Base-by-base conservation (phyloP, 768 basidiomycete genomes). In the Mycena latifolia region DNA sequence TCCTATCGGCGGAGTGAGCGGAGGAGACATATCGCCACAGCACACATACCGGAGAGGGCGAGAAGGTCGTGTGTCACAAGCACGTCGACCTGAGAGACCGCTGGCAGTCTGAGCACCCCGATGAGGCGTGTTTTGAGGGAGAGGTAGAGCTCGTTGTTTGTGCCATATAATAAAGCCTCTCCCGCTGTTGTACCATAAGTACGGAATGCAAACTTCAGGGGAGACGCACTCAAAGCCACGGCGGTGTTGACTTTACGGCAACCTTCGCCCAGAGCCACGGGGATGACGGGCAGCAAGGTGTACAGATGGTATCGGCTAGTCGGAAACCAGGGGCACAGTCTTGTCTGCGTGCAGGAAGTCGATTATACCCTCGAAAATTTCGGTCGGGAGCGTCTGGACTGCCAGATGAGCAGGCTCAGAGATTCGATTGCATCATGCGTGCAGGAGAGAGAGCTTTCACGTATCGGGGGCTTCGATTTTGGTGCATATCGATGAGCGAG, bases 341-440 rank as follows among this genome's bases (percentile, higher is more conserved):
- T 63, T 66, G 48, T 70, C 68, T 27, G 56, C 39, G 47, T 62
- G 60, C 8, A 74, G 51, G 55, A 69, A 72, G 63, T 72, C 71
- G 41, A 74, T 53, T 29, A 70, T 67, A n/a, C 59, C 52, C 43
- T 74, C 71, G 22, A 67, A 50, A 22, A 73, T 53, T 46, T 74
- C 74, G 33, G 50, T 60, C 2, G 72, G 74, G 14, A 74, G 63
- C 33, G 18, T 2, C 39, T 31, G 29, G 1, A n/a, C n/a, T n/a
- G n/a, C n/a, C n/a, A n/a, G n/a, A n/a, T n/a, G n/a, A n/a, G n/a
- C n/a, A n/a, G n/a, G n/a, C n/a, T n/a, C n/a, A n/a, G n/a, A n/a
- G n/a, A n/a, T n/a, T n/a, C n/a, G n/a, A n/a, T n/a, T n/a, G n/a
- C n/a, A n/a, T n/a, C n/a, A n/a, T n/a, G n/a, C n/a, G n/a, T n/a